Percentiles rank a stretch among this genome's conserved stretches.
Evolutionary conservation across 192 early-diverging fungal genomes (phyloP).

Genomic region (Paraglomus occultum): DNA sequence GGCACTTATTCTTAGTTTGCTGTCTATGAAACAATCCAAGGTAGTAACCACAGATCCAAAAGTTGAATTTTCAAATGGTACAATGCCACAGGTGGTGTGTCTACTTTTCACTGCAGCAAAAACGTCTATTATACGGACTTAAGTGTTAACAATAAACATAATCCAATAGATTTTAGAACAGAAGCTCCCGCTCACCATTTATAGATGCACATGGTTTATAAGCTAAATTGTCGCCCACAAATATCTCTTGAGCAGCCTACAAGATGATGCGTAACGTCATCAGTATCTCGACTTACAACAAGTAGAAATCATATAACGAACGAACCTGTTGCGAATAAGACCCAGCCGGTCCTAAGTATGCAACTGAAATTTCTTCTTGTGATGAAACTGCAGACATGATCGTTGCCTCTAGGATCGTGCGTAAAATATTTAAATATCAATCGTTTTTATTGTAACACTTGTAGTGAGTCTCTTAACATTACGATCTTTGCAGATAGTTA

Average conservation of each 20-base stretch:
- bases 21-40: conserved; percentile 72
- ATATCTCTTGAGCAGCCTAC: conserved; percentile 48
- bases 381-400: conserved; percentile 90
- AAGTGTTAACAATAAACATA: not conserved
- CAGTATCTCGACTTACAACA: not conserved
- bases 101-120: conserved; percentile 74
- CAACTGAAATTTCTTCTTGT: conserved; percentile 76
- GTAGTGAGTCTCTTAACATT: no score
- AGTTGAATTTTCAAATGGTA: conserved; percentile 96
- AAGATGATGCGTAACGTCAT: not conserved
- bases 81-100: conserved; percentile 80
- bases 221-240: conserved; percentile 71
- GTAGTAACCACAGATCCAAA: conserved; percentile 84
- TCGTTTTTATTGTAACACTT: no score
- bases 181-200: conserved; percentile 15
- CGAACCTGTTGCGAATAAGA: conserved; percentile 85
- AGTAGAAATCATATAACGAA: not conserved
- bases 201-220: conserved; percentile 68
- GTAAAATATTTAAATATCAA: conserved; percentile 10
- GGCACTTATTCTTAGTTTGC: conserved; percentile 67
- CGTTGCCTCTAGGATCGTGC: conserved; percentile 48
- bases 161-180: not conserved
- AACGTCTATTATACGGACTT: conserved; percentile 53
- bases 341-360: conserved; percentile 88
- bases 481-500: no score